Evolutionary conservation across 202 grass and related monocot species (phyloP).

Genomic region (Musa balbisiana): DNA sequence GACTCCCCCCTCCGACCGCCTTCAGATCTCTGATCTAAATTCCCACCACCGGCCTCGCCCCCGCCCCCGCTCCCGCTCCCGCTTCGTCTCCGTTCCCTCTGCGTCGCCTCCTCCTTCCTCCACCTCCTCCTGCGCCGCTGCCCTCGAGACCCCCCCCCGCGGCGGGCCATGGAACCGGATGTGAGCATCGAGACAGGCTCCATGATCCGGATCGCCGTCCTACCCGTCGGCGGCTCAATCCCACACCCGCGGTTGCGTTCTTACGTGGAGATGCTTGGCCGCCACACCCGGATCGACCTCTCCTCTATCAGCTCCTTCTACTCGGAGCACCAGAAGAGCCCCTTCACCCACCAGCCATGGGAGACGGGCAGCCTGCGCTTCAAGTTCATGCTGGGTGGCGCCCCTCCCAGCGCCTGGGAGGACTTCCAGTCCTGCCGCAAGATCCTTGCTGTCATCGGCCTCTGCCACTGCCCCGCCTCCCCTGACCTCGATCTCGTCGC

Average conservation of each 20-base stretch:
- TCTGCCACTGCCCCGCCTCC: constrained; percentile 76
- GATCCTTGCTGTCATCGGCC: constrained; percentile 82
- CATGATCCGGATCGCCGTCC: constrained; percentile 74
- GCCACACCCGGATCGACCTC: constrained; percentile 63
- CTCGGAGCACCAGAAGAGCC: constrained; percentile 96
- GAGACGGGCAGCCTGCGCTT: constrained; percentile 67
- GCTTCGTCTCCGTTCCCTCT: neutral
- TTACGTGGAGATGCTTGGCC: constrained; percentile 62
- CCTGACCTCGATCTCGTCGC: constrained; percentile 54
- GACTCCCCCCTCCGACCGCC: neutral
- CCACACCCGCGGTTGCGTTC: constrained; percentile 59
- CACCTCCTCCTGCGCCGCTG: neutral
- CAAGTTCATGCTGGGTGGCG: constrained; percentile 77
- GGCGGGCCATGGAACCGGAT: constrained; percentile 68
- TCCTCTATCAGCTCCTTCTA: constrained; percentile 80
- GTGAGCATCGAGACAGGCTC: constrained; percentile 92
- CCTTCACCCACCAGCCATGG: constrained; percentile 86
- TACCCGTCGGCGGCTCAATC: constrained; percentile 79
- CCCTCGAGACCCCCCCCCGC: neutral
- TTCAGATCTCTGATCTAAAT: neutral
- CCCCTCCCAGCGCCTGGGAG: constrained; percentile 87
- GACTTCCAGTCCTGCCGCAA: constrained; percentile 98
- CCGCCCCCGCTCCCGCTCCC: too few species aligned
- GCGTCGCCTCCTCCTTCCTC: neutral
- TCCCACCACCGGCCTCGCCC: neutral